phyloP scores from a whole-genome alignment of 2,329 filamentous ascomycete species.

The Davidsoniella neocaledoniae region DNA sequence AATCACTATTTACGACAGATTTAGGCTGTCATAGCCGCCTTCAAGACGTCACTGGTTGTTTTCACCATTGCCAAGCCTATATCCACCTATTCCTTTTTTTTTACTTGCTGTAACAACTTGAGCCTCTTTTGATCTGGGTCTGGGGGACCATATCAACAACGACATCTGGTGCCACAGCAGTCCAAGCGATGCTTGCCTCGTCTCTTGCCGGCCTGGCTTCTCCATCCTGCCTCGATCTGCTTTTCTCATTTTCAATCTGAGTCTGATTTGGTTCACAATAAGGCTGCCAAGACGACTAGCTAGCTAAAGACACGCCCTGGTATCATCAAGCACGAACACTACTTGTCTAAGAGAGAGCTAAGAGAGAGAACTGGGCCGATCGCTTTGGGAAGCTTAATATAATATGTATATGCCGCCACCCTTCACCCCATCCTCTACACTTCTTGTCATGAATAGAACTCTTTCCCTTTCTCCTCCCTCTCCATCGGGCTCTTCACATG shows the following conservation, averaged over 20 bases:
- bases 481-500: constrained; percentile 3
- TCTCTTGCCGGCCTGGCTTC: constrained; percentile 1
- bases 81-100: too few relatives aligned
- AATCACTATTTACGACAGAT: too few relatives aligned
- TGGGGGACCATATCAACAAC: not conserved
- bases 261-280: not conserved
- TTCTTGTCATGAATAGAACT: not conserved
- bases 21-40: too few relatives aligned
- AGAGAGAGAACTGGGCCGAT: too few relatives aligned
- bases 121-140: too few relatives aligned
- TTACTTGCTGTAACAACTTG: too few relatives aligned
- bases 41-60: too few relatives aligned
- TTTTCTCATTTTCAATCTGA: not conserved
- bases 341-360: too few relatives aligned
- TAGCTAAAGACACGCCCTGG: constrained; percentile 7
- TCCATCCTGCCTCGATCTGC: not conserved
- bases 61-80: too few relatives aligned
- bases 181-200: not conserved
- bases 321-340: not conserved
- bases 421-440: not conserved
- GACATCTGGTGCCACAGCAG: not conserved
- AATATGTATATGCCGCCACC: constrained; percentile 7
- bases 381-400: too few relatives aligned
- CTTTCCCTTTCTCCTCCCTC: not conserved
- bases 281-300: not conserved